phyloP scores from a whole-genome alignment of 495 filamentous ascomycete species.

The Xylaria longipes region DNA sequence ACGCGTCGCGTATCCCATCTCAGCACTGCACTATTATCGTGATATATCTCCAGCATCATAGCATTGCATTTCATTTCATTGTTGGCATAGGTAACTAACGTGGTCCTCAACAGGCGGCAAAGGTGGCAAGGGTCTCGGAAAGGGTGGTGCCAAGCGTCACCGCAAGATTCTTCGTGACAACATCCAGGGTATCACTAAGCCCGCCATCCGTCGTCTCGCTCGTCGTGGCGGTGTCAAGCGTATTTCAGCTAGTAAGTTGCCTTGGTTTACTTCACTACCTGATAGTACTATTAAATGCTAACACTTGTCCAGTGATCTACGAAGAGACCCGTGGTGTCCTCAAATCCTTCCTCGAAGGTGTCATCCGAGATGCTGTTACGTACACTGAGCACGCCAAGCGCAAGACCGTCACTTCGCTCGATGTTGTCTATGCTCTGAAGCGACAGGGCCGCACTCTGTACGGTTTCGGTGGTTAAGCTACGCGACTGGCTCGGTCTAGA shows the following conservation, averaged over 20 bases:
- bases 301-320: conserved; percentile 97
- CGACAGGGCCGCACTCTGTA: conserved; percentile 95
- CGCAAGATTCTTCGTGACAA: conserved; percentile 99
- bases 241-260: conserved; percentile 89
- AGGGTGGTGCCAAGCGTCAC: conserved; percentile 88
- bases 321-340: conserved; percentile 99
- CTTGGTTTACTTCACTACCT: neutral
- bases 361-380: conserved; percentile 98
- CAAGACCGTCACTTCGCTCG: conserved; percentile 95
- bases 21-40: conserved; percentile 18
- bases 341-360: conserved; percentile 99
- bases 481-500: neutral
- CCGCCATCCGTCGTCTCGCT: conserved; percentile 99
- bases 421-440: conserved; percentile 96
- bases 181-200: conserved; percentile 99
- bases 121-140: conserved; percentile 95
- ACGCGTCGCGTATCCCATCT: conserved; percentile 27
- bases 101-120: conserved; percentile 79
- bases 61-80: conserved; percentile 9
- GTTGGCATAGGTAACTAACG: conserved; percentile 56
- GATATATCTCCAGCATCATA: conserved; percentile 15
- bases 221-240: conserved; percentile 99
- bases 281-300: conserved; percentile 58
- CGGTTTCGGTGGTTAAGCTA: conserved; percentile 92
- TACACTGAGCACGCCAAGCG: conserved; percentile 98